Conservation (phyloP, 352 stramenopile genomes). For the Aphanomyces euteiches region DNA sequence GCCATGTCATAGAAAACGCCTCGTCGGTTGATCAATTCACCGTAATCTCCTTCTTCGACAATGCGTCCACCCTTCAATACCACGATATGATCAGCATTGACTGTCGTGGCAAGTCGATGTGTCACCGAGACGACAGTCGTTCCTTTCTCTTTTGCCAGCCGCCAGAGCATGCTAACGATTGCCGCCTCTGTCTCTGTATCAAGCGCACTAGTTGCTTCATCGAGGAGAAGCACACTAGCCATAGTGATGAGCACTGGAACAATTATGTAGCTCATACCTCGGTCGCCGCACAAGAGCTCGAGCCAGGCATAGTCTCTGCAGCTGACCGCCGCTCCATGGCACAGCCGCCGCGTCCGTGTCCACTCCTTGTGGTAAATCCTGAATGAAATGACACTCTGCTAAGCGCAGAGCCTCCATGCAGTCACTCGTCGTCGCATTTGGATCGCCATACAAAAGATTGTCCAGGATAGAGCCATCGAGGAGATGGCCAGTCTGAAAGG, state of each 20-base stretch:
- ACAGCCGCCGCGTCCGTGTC: conserved; percentile 75
- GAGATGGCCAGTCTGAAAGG: conserved; percentile 82
- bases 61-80: conserved; percentile 70
- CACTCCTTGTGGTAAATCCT: conserved; percentile 71
- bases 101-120: conserved; percentile 68
- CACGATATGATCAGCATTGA: conserved; percentile 75
- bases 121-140: conserved; percentile 86
- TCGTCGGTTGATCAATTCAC: conserved; percentile 59
- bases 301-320: conserved; percentile 77
- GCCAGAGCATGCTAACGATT: conserved; percentile 72
- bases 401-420: conserved; percentile 70
- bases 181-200: conserved; percentile 80
- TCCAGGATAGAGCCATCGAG: conserved; percentile 83
- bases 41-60: conserved; percentile 69
- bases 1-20: conserved; percentile 83
- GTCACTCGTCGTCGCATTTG: conserved; percentile 57
- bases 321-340: conserved; percentile 76
- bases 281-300: conserved; percentile 71
- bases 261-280: background rate
- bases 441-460: conserved; percentile 82
- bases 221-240: conserved; percentile 61
- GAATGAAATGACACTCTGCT: conserved; percentile 79
- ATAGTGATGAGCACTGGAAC: background rate
- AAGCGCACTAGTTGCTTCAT: conserved; percentile 82
- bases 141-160: conserved; percentile 76